Conservation (phyloP, 2,329 filamentous ascomycete genomes). For the Colletotrichum agaves region DNA sequence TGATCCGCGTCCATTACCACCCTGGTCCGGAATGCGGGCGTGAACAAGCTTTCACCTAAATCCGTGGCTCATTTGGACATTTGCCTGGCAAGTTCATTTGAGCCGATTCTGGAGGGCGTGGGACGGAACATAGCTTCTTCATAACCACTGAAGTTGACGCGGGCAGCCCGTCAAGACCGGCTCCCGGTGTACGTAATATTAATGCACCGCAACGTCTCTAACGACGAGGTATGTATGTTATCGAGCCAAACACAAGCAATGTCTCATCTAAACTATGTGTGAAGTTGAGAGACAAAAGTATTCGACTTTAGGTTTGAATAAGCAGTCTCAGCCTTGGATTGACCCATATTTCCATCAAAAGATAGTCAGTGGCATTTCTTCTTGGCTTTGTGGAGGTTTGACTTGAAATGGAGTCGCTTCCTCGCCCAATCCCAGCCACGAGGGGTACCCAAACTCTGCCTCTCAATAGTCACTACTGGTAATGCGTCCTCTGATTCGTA, state of each 20-base stretch:
- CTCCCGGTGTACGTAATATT: not conserved
- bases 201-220: not conserved
- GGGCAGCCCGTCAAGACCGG: not conserved
- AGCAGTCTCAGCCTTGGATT: too few relatives aligned
- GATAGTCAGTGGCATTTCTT: not conserved
- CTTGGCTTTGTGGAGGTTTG: not conserved
- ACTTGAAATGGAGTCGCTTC: not conserved
- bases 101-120: not conserved
- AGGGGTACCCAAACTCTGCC: not conserved
- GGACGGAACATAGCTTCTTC: not conserved
- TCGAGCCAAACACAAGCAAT: not conserved
- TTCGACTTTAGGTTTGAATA: too few relatives aligned
- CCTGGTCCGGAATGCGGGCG: conserved; percentile 22
- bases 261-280: not conserved
- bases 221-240: not conserved
- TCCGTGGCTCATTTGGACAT: not conserved
- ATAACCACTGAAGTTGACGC: not conserved
- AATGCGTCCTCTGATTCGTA: not conserved
- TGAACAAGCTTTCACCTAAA: conserved; percentile 3
- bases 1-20: conserved; percentile 22
- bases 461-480: not conserved
- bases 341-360: not conserved
- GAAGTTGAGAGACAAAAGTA: too few relatives aligned
- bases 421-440: not conserved
- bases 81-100: not conserved